Evolutionary conservation across 2,329 filamentous ascomycete genomes (phyloP).

Genomic region (Trichoderma sp.): DNA sequence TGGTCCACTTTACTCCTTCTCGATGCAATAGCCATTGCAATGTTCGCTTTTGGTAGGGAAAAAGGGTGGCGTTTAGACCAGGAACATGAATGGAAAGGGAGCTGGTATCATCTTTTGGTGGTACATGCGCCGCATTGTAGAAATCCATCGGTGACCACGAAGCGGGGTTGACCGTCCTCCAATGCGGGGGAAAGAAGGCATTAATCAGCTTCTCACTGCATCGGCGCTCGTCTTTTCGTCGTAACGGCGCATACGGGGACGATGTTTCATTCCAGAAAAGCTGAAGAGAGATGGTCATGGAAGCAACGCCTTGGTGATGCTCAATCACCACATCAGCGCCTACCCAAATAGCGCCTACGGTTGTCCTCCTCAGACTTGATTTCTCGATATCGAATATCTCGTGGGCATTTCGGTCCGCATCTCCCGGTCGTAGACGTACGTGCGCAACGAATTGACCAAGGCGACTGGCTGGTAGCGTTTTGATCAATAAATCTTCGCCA

Average conservation of each 20-base stretch:
- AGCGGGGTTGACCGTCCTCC: slow-evolving; percentile 12
- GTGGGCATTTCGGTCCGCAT: slow-evolving; percentile 26
- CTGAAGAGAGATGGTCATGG: slow-evolving; percentile 37
- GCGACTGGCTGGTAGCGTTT: slow-evolving; percentile 22
- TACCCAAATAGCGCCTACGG: slow-evolving; percentile 40
- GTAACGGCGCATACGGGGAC: slow-evolving; percentile 35
- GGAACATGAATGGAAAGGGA: slow-evolving; percentile 45
- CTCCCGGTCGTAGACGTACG: slow-evolving; percentile 30
- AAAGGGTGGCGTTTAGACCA: slow-evolving; percentile 55
- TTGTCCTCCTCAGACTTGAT: slow-evolving; percentile 23
- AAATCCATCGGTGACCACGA: slow-evolving; percentile 58
- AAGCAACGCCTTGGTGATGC: slow-evolving; percentile 29
- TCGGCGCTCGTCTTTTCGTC: slow-evolving; percentile 33
- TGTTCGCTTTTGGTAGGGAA: slow-evolving; percentile 71
- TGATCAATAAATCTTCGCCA: slow-evolving; percentile 26
- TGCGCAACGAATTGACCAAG: slow-evolving; percentile 12
- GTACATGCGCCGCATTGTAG: slow-evolving; percentile 68
- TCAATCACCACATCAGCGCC: slow-evolving; percentile 36
- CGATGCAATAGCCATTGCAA: slow-evolving; percentile 69
- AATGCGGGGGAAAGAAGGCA: slow-evolving; percentile 34
- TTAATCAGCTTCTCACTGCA: slow-evolving; percentile 41
- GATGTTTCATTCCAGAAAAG: slow-evolving; percentile 48
- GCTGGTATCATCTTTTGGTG: slow-evolving; percentile 46
- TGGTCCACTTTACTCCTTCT: slow-evolving; percentile 60
- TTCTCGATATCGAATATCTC: slow-evolving; percentile 27